These are phyloP conservation scores for Ceratobasidium sp. DNA, from an alignment of 1,284 basidiomycete genomes.

Conservation along the genomic window DNA sequence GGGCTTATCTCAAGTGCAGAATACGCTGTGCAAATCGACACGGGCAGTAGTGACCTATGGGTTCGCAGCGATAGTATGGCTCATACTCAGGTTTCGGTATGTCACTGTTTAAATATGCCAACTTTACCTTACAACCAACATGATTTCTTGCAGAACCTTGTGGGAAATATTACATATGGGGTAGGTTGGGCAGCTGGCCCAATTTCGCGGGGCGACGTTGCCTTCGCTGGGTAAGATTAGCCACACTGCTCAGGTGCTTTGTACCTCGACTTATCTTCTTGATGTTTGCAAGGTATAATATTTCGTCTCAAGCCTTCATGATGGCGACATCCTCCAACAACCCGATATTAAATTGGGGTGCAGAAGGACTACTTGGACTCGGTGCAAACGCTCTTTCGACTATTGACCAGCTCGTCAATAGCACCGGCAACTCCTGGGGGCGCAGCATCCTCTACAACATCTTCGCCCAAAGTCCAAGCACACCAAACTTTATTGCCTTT, in stretches of 20 bases:
- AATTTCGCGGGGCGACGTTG: conserved; percentile 69
- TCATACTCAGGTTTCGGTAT: conserved; percentile 45
- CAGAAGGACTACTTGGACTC: conserved; percentile 77
- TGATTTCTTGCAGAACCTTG: conserved; percentile 33
- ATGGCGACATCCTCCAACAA: conserved; percentile 72
- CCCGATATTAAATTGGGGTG: conserved; percentile 76
- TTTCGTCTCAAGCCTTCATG: conserved; percentile 75
- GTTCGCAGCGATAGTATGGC: conserved; percentile 56
- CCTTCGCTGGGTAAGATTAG: conserved; percentile 71
- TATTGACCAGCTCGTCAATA: conserved; percentile 73
- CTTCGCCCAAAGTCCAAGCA: conserved; percentile 71
- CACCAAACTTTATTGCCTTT: conserved; percentile 84
- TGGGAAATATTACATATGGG: conserved; percentile 63
- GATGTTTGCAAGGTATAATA: conserved; percentile 56
- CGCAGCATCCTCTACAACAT: conserved; percentile 79
- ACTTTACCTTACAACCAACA: not conserved
- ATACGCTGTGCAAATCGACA: conserved; percentile 80
- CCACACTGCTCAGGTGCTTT: not conserved
- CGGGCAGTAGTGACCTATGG: conserved; percentile 85
- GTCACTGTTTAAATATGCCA: conserved; percentile 56
- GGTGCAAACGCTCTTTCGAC: conserved; percentile 76
- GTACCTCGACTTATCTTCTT: conserved; percentile 2
- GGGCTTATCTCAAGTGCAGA: not conserved
- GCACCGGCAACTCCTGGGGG: conserved; percentile 67
- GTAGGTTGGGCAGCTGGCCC: conserved; percentile 79